These are phyloP conservation scores for Blastomyces emzantsi DNA, from an alignment of 2,329 filamentous ascomycete species.

Conservation along the genomic window DNA sequence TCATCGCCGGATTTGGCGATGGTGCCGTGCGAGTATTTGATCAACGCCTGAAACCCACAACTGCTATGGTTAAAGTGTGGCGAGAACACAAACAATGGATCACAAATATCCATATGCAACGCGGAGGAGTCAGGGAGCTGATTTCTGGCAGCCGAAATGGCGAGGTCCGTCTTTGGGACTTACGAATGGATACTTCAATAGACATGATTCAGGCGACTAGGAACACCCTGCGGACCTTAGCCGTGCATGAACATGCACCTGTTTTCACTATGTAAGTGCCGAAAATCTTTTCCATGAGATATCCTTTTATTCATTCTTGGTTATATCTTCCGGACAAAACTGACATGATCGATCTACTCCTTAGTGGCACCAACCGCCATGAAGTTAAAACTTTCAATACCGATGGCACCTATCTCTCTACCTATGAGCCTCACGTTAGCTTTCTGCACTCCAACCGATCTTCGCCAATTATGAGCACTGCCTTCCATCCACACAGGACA, in stretches of 20 bases:
- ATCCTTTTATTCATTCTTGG: constrained; percentile 9
- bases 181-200: constrained; percentile 72
- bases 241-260: constrained; percentile 90
- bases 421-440: constrained; percentile 80
- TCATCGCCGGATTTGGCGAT: constrained; percentile 93
- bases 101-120: constrained; percentile 92
- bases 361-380: constrained; percentile 77
- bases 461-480: constrained; percentile 74
- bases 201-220: constrained; percentile 65
- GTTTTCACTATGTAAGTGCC: constrained; percentile 80
- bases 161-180: constrained; percentile 93
- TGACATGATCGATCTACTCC: not conserved
- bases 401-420: constrained; percentile 67
- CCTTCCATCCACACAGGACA: constrained; percentile 92
- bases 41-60: constrained; percentile 70
- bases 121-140: constrained; percentile 84
- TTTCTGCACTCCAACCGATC: constrained; percentile 74
- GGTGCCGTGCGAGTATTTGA: constrained; percentile 93
- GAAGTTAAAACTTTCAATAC: constrained; percentile 90
- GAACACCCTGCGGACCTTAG: constrained; percentile 72
- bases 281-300: not conserved
- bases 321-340: constrained; percentile 13
- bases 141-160: constrained; percentile 86
- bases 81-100: constrained; percentile 95
- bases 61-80: constrained; percentile 94